Evolutionary conservation across 805 yeast genomes (phyloP).

Genomic region (Candida silvicultrix): DNA sequence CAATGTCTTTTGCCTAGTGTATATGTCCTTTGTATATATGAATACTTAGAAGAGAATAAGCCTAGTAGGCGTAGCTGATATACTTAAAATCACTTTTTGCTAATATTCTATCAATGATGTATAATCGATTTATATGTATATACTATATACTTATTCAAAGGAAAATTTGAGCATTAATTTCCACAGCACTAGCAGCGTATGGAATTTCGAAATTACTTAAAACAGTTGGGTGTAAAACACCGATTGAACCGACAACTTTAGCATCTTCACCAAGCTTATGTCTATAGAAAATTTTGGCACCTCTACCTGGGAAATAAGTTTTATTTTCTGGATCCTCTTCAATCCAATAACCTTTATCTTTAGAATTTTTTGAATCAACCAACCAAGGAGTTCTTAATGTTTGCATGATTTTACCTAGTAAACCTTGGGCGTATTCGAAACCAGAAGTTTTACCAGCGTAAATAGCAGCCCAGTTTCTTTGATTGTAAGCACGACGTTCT

Average conservation of each 20-base stretch:
- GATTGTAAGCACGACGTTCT: slow-evolving; percentile 88
- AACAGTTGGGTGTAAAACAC: slow-evolving; percentile 95
- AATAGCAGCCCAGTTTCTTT: slow-evolving; percentile 92
- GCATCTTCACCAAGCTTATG: slow-evolving; percentile 50
- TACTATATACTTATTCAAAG: slow-evolving; percentile 43
- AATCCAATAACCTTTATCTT: slow-evolving; percentile 81
- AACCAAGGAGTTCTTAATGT: slow-evolving; percentile 88
- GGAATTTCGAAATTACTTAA: slow-evolving; percentile 83
- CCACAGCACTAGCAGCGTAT: slow-evolving; percentile 87
- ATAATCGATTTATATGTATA: too few species aligned
- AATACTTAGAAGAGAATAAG: too few species aligned
- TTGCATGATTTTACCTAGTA: slow-evolving; percentile 92
- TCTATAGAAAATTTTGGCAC: slow-evolving; percentile 81
- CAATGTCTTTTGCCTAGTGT: slow-evolving; percentile 15
- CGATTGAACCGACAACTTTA: slow-evolving; percentile 71
- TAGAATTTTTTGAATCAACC: slow-evolving; percentile 36
- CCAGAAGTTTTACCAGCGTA: slow-evolving; percentile 94
- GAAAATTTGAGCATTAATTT: slow-evolving; percentile 84
- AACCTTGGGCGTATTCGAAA: slow-evolving; percentile 90
- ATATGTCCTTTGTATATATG: neutral
- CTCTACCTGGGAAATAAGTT: slow-evolving; percentile 95
- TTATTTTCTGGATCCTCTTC: slow-evolving; percentile 60
- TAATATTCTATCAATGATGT: too few species aligned
- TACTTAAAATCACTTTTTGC: too few species aligned
- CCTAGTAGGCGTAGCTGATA: too few species aligned